Percentiles rank a stretch among this genome's conserved stretches.
Conservation (phyloP, 192 early-diverging fungal species). For the Backusella psychrophila region DNA sequence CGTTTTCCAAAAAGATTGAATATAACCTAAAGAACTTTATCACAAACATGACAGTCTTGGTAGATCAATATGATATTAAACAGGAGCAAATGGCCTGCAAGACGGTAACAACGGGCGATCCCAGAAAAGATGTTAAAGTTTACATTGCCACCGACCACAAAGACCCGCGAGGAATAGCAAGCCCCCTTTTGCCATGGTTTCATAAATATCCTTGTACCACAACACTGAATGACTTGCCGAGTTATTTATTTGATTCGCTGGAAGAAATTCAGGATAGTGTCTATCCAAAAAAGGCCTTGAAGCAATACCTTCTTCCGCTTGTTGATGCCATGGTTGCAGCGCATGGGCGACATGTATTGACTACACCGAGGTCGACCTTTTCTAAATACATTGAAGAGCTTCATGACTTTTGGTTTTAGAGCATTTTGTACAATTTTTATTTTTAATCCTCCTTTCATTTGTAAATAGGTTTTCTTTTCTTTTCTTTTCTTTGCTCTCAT, state of each 20-base stretch:
- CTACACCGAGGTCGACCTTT: conserved; percentile 29
- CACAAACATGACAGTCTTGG: background rate
- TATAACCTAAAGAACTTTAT: background rate
- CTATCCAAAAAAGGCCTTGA: conserved; percentile 22
- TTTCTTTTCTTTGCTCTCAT: background rate
- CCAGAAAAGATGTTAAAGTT: background rate
- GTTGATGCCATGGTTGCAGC: conserved; percentile 35
- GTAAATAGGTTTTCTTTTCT: background rate
- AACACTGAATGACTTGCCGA: conserved; percentile 39
- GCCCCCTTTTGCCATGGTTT: conserved; percentile 29
- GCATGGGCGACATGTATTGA: conserved; percentile 19
- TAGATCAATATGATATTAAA: background rate
- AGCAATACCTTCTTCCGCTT: conserved; percentile 21
- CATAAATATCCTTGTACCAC: conserved; percentile 39
- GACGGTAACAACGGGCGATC: background rate
- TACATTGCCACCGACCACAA: conserved; percentile 51
- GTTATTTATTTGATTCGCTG: conserved; percentile 29
- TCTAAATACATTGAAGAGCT: conserved; percentile 32
- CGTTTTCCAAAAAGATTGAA: conserved; percentile 3
- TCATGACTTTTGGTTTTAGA: conserved; percentile 12
- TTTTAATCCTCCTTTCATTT: background rate
- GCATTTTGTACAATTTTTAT: background rate
- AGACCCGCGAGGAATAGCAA: conserved; percentile 34
- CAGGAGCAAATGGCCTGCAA: background rate
- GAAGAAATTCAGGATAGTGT: conserved; percentile 22